These are phyloP conservation scores for Metschnikowia baotianmanensis DNA, from an alignment of 805 yeast genomes.

Conservation along the genomic window DNA sequence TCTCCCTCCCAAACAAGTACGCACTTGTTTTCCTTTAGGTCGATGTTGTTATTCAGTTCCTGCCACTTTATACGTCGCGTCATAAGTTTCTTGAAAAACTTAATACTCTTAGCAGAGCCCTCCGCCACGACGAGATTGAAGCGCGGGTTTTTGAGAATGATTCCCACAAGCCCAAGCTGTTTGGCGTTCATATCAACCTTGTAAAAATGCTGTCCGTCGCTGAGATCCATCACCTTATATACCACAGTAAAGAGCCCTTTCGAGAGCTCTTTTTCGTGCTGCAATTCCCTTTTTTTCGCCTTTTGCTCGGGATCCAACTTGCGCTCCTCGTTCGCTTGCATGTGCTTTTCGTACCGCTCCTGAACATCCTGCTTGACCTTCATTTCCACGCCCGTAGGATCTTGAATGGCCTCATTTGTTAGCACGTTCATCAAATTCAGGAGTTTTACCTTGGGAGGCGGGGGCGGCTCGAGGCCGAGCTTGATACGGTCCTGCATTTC, in stretches of 20 bases:
- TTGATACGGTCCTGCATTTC: slow-evolving; percentile 76
- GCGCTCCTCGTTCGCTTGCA: slow-evolving; percentile 57
- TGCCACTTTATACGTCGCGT: slow-evolving; percentile 69
- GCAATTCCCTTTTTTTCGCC: slow-evolving; percentile 46
- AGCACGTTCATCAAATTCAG: slow-evolving; percentile 83
- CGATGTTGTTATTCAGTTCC: slow-evolving; percentile 29
- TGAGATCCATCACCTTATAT: slow-evolving; percentile 52
- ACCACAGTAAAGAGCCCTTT: slow-evolving; percentile 58
- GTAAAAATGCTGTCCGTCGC: slow-evolving; percentile 64
- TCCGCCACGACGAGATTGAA: slow-evolving; percentile 67
- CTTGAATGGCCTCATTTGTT: slow-evolving; percentile 80
- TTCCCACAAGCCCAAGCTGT: slow-evolving; percentile 66
- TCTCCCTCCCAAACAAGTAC: slow-evolving; percentile 71
- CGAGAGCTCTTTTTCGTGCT: slow-evolving; percentile 47
- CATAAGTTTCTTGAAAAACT: slow-evolving; percentile 62
- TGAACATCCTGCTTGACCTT: slow-evolving; percentile 67
- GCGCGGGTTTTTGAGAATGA: slow-evolving; percentile 44
- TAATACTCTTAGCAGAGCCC: slow-evolving; percentile 64
- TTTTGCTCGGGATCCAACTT: slow-evolving; percentile 58
- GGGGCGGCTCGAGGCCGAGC: slow-evolving; percentile 82
- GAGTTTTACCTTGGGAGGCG: slow-evolving; percentile 83
- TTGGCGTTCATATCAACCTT: slow-evolving; percentile 81
- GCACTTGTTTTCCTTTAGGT: slow-evolving; percentile 46
- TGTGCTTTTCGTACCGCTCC: slow-evolving; percentile 58
- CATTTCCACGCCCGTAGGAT: slow-evolving; percentile 85